Conservation (phyloP, 805 yeast species). For the Metschnikowia rubicola region DNA sequence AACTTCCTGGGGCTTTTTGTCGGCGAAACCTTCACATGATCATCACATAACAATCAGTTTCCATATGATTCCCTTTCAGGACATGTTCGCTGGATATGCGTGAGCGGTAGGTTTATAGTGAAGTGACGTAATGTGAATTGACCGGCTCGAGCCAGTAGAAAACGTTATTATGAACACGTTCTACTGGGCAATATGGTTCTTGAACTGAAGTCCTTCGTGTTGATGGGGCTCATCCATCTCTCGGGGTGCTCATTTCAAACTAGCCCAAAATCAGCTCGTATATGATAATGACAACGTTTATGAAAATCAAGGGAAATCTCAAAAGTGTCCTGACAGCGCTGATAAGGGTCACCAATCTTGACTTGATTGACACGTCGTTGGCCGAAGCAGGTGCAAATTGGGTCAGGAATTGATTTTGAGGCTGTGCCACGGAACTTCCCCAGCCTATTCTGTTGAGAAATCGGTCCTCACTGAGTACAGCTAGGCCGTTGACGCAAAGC, state of each 20-base stretch:
- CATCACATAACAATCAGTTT: background rate
- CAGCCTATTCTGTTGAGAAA: slow-evolving; percentile 60
- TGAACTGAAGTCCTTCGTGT: background rate
- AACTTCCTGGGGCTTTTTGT: background rate
- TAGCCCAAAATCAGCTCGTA: slow-evolving; percentile 71
- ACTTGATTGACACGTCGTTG: slow-evolving; percentile 43
- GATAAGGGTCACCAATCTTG: slow-evolving; percentile 60
- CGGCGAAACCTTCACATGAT: too few relatives aligned
- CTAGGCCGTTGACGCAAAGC: slow-evolving; percentile 69
- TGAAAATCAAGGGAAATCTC: slow-evolving; percentile 68
- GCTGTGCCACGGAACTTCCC: slow-evolving; percentile 20
- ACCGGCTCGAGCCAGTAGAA: too few relatives aligned
- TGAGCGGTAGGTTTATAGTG: too few relatives aligned
- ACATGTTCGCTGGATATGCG: background rate
- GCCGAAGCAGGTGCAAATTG: slow-evolving; percentile 45
- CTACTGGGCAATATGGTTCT: too few relatives aligned
- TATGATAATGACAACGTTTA: slow-evolving; percentile 61
- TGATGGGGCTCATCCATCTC: background rate
- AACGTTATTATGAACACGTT: too few relatives aligned
- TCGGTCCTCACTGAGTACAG: slow-evolving; percentile 76
- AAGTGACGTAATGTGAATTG: too few relatives aligned
- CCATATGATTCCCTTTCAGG: background rate
- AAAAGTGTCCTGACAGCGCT: slow-evolving; percentile 72
- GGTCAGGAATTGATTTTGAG: slow-evolving; percentile 18
- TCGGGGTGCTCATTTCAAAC: background rate